Conservation (phyloP, 352 stramenopile species). For the Phytophthora tentaculata region DNA sequence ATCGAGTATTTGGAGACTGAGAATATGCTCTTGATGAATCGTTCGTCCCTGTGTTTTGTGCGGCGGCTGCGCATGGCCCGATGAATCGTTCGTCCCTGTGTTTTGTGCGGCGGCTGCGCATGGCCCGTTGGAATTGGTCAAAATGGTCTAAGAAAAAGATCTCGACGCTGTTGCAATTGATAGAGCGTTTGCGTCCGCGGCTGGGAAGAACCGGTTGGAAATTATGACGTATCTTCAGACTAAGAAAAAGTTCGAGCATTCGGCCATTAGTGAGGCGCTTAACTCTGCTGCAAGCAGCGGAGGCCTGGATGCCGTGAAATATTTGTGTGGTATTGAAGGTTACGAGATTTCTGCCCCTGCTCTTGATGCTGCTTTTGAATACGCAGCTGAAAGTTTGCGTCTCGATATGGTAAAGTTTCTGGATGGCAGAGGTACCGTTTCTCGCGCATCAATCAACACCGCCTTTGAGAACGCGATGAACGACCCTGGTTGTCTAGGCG, state of each 20-base stretch:
- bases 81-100: background rate
- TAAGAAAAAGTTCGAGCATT: background rate
- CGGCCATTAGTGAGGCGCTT: background rate
- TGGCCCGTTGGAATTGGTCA: constrained; percentile 4
- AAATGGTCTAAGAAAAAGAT: background rate
- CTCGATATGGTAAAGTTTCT: background rate
- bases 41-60: background rate
- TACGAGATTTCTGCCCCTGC: background rate
- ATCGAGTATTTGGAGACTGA: background rate
- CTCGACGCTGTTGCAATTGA: background rate
- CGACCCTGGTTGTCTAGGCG: background rate
- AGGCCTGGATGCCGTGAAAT: background rate
- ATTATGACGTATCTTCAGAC: constrained; percentile 7
- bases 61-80: too few species aligned
- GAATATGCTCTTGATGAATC: background rate
- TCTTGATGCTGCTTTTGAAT: background rate
- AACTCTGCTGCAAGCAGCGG: background rate
- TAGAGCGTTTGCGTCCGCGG: constrained; percentile 2
- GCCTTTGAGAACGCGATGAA: background rate
- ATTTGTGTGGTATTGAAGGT: background rate
- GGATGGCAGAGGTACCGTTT: background rate
- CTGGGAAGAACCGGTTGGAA: background rate
- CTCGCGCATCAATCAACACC: background rate
- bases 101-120: background rate
- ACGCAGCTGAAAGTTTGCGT: background rate